Percentiles rank a stretch among this genome's conserved stretches.
phyloP scores from a whole-genome alignment of 1,284 basidiomycete species.

The Fomitopsis pinicola region DNA sequence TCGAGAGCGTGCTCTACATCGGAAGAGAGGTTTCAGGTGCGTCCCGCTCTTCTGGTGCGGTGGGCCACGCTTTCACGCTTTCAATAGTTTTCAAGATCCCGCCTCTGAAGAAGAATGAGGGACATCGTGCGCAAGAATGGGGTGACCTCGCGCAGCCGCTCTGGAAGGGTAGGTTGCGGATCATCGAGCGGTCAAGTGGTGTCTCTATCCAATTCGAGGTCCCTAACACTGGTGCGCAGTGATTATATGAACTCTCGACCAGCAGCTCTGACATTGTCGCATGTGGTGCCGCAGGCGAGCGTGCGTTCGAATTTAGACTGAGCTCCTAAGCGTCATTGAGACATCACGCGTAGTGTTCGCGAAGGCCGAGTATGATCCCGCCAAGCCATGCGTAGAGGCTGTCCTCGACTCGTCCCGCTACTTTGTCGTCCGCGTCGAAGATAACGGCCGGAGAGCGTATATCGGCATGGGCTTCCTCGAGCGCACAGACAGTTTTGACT shows the following conservation, averaged over 20 bases:
- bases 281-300: conserved; percentile 16
- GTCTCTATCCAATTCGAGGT: conserved; percentile 74
- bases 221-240: conserved; percentile 56
- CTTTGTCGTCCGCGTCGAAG: conserved; percentile 91
- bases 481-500: conserved; percentile 90
- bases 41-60: neutral
- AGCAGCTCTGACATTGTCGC: neutral
- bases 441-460: conserved; percentile 82
- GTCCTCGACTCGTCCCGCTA: conserved; percentile 96
- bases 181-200: conserved; percentile 68
- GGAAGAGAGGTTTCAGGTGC: conserved; percentile 81
- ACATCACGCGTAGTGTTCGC: conserved; percentile 70
- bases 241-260: neutral
- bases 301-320: conserved; percentile 9
- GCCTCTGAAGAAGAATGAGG: conserved; percentile 77
- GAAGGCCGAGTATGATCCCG: conserved; percentile 81
- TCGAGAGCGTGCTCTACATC: conserved; percentile 83
- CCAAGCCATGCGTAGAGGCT: conserved; percentile 85
- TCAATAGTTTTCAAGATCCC: conserved; percentile 76
- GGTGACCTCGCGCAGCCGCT: conserved; percentile 77
- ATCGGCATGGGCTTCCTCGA: conserved; percentile 94
- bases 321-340: neutral
- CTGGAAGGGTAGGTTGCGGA: conserved; percentile 88
- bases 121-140: conserved; percentile 83
- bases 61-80: conserved; percentile 9